Evolutionary conservation across 768 basidiomycete species (phyloP), one percentile per base, ranked within the genome.

Genomic region (Kwoniella bestiolae): DNA sequence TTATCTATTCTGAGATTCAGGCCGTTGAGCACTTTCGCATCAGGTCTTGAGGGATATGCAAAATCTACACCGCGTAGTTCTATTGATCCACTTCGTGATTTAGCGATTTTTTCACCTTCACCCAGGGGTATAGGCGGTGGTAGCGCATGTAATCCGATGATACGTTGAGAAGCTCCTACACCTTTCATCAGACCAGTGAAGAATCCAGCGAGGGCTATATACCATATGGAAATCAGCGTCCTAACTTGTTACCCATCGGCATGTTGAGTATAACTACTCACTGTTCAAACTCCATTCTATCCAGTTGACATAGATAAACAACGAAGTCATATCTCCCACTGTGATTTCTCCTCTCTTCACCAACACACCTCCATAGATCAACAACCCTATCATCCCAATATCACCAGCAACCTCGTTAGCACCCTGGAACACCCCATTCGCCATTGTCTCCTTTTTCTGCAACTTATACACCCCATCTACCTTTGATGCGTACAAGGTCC

Each of bases 101-200:
- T 60, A 14, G 64, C 41, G 2, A 78, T 66, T 2, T 65, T 63
- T 56, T 53, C 65, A n/a, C 76, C 76, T 26, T 67, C 73, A 0
- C 70, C 69, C 3, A 78, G 50, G 11, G 74, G 74, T 32, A 78
- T 75, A 3, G 76, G 76, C 18, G 76, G 73, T 9, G 83, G 29
- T 85, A 81, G 18, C 55, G 57, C 91, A n/a, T 96, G 84, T 18
- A 97, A 86, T 63, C 94, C 91, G 79, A 96, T 95, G 41, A 96
- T 89, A 26, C 94, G 90, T 2, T 87, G 86, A 28, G 91, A 91
- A 0, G 94, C 94, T 65, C 94, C 94, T 50, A 96, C 87, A 59
- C 91, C 94, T 53, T 92, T 92, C 94, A 97, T 97, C 64, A 97
- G 89, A 49, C 92, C 94, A 16, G 91, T 86, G 71, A 81, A 82